Percentiles rank a stretch among this genome's conserved stretches.
phyloP scores from a whole-genome alignment of 2,329 filamentous ascomycete genomes.

The Ciborinia camelliae region DNA sequence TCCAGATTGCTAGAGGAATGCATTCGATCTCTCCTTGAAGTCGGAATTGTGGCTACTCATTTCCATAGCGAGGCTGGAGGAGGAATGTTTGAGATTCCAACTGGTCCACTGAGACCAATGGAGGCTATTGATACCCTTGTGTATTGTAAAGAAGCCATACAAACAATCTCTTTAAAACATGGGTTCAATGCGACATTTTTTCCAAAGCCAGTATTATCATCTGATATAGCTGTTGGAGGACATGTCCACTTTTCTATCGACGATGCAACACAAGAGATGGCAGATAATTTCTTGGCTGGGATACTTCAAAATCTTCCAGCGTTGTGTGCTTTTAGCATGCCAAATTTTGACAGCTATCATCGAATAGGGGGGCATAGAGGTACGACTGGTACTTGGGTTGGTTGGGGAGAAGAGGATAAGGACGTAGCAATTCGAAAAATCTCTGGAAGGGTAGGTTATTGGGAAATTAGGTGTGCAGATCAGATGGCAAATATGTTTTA shows the following conservation, averaged over 20 bases:
- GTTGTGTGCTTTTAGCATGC: constrained; percentile 56
- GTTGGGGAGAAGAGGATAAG: constrained; percentile 17
- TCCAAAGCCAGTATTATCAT: constrained; percentile 54
- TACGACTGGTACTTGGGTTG: constrained; percentile 15
- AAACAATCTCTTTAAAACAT: constrained; percentile 57
- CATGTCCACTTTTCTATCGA: constrained; percentile 5
- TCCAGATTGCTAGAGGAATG: constrained; percentile 63
- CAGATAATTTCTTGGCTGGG: constrained; percentile 67
- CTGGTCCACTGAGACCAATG: constrained; percentile 59
- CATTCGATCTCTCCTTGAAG: constrained; percentile 53
- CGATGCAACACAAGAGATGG: constrained; percentile 44
- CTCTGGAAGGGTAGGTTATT: constrained; percentile 14
- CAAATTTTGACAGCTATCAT: constrained; percentile 19
- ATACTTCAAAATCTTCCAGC: constrained; percentile 63
- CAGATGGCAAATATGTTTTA: constrained; percentile 18
- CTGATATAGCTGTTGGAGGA: background rate
- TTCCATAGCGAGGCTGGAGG: constrained; percentile 70
- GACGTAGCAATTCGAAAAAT: constrained; percentile 9
- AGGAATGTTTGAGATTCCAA: constrained; percentile 73
- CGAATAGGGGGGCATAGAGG: constrained; percentile 9
- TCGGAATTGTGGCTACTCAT: constrained; percentile 64
- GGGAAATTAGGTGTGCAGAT: constrained; percentile 11
- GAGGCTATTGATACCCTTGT: constrained; percentile 68
- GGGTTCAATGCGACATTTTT: constrained; percentile 67
- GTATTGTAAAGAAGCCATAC: constrained; percentile 66